Conservation (phyloP, 257 asterid species). For the Solanum pennellii region DNA sequence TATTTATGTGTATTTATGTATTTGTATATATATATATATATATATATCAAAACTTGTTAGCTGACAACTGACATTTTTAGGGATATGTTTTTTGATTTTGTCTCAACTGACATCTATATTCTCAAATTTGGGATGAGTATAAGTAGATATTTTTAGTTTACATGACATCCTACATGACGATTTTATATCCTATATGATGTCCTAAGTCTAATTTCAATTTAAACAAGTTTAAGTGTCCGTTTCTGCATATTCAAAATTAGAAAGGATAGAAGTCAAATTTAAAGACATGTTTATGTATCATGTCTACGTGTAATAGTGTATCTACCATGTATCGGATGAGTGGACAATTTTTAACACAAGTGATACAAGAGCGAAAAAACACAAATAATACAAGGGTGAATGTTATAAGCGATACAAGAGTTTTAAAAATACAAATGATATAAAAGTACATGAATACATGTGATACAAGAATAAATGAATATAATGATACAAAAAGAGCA, state of each 20-base stretch:
- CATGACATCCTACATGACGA: no score
- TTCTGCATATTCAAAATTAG: neutral
- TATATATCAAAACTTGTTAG: neutral
- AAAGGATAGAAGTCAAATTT: no score
- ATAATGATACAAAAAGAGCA: neutral
- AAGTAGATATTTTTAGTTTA: no score
- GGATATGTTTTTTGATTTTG: no score
- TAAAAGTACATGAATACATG: neutral
- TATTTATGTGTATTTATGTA: no score
- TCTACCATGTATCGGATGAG: neutral
- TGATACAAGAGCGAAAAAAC: neutral
- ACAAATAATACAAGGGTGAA: neutral
- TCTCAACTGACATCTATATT: no score
- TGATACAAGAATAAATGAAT: neutral
- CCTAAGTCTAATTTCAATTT: neutral
- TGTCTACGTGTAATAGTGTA: neutral
- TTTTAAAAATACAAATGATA: neutral
- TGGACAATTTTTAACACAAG: neutral
- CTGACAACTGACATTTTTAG: no score
- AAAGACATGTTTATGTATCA: no score
- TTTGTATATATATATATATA: no score
- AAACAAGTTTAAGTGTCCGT: no score
- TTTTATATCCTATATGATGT: neutral
- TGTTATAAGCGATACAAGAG: neutral
- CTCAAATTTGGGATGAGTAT: no score